Base-by-base conservation (phyloP, 176 grass and related monocot species). In the Avena atlantica region DNA sequence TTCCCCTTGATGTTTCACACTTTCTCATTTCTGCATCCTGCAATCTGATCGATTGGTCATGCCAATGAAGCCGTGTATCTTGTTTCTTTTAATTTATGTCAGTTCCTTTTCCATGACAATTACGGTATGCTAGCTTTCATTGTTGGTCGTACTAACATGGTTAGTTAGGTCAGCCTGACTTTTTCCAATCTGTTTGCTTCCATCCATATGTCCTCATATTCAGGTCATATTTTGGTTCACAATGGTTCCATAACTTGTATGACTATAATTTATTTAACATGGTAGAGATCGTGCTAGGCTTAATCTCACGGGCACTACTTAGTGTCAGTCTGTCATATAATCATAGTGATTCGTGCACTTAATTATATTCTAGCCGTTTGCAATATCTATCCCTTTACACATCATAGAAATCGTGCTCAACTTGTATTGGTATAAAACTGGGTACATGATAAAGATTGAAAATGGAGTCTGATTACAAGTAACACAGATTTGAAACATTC, bases 1-100 rank as follows among this genome's bases (percentile, higher is more conserved):
- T 76, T 49, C 31, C 40, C 25, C 27, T 79, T 64, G 76, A 9
- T 77, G 45, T 34, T 60, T 52, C 3, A 0, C 73, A 21, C 9
- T 61, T 61, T 58, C 61, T 81, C 25, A 40, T 87, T 47, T 87
- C 13, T 73, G 15, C 55, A 20, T 81, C 11, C 47, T 88, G 36
- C 25, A 37, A 42, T 36, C 9, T 21, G 25, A 79, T 80, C 17
- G 9, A 23, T 21, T 48, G 44, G 7, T 24, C 36, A 21, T 74
- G 80, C 17, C 65, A 83, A 21, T 34, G 55, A 27, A 84, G 64
- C 48, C 67, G 21, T 13, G 1, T 51, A 51, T 44, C 40, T 29
- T 76, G 9, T 76, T 83, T 50, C 29, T 51, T 82, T 25, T 52
- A 50, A 51, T 25, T 76, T 47, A 8, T 60, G 11, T 2, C 50